Base-by-base conservation (phyloP, 768 basidiomycete genomes). In the Saitozyma sp. region DNA sequence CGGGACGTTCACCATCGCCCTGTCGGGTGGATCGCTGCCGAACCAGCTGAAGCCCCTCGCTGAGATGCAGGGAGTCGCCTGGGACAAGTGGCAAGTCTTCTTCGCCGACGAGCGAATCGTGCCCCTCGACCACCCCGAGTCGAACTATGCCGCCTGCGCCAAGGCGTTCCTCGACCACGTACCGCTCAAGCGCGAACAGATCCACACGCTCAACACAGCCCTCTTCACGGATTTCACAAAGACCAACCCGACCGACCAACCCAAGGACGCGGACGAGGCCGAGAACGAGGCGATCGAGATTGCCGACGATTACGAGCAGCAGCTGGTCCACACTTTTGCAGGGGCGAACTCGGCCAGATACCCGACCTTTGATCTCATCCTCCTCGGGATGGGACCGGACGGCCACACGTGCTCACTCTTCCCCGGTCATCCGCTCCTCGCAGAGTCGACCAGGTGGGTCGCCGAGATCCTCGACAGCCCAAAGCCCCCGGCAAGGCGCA, bases 371-470 rank as follows among this genome's bases (percentile, higher is more conserved):
- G 96, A 99, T 78, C 86, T 99, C 77, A 89, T 98, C 81, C 86
- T 99, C 50, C 88, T 99, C 56, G 96, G 96, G 54, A 88, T 94
- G 85, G 96, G 96, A 39, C 91, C 90, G 6, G 96, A 97, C 78
- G 95, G 95, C n/a, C 96, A 99, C 83, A 98, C 95, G 48, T 92
- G 89, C 64, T 93, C 91, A 8, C 87, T 99, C 69, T 99, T 99
- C 86, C 96, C 96, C 9, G 89, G 85, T n/a, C 95, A 98, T 76
- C 81, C 79, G 43, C 84, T 97, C 45, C 85, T 99, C 54, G 64
- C 81, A n/a, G 95, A 96, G 81, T 85, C 84, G 54, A 91, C 92
- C 78, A 86, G 91, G 63, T 99, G 96, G 96, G 90, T 99, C 20
- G 95, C 94, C 1, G 89, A 87, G 79, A 83, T 99, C 73, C 87